Evolutionary conservation across 2,329 filamentous ascomycete species (phyloP), one percentile per base, ranked within the genome.

Genomic region (Aspergillus ustus): DNA sequence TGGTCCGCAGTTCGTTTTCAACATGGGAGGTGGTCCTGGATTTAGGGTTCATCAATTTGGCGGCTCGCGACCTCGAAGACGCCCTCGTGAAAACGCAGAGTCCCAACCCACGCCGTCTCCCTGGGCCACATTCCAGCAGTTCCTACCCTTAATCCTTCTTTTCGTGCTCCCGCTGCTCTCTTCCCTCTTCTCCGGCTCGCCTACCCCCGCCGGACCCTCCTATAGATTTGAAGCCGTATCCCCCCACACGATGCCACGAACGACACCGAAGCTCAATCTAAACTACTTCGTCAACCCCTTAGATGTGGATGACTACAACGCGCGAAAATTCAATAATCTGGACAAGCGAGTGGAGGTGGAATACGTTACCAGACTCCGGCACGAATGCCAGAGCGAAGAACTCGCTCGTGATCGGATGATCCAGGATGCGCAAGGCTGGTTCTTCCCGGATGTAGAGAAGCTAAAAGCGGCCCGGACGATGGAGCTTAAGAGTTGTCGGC

Each of bases 21-120:
- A 97, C 79, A 87, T 97, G 77, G 92, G 92, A 67, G 93, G 93
- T 63, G 92, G 93, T 7, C 93, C 94, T 3, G 94, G 93, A 20
- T 89, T 99, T 70, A 88, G 94, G 63, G 92, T 99, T 63, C 95
- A 98, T 77, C 94, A 97, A 75, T 98, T 99, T 76, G 94, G 93
- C 69, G 94, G 95, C 57, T 85, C 82, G 6, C 84, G 86, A 58
- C 92, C 93, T 25, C 86, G 92, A 69, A 84, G 90, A 78, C 85
- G 95, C 72, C 93, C 93, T 20, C 87, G 85, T 71, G 83, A 89
- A 67, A 86, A 84, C 66, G 83, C 80, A 63, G 83, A 77, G 68
- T 83, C 82, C 66, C 84, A 78, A 70, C 75, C 81, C 63, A 77
- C 82, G 63, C 81, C 81, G 50, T 82, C 84, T 53, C 84, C 82